These are phyloP conservation scores for Erigeron canadensis DNA, from an alignment of 129 eudicot genomes.

Conservation along the genomic window DNA sequence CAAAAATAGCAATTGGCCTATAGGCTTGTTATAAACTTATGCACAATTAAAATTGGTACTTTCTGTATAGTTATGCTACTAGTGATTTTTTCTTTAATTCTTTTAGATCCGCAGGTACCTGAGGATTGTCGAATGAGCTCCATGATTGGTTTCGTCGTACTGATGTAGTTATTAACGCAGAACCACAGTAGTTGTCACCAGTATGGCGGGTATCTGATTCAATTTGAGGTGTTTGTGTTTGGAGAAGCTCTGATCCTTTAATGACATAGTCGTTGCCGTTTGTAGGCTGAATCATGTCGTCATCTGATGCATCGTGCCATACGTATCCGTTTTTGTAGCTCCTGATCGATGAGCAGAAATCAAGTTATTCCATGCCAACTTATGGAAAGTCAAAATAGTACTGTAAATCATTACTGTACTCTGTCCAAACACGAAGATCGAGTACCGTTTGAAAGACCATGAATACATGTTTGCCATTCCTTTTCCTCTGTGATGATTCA, in stretches of 20 bases:
- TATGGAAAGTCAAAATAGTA: neutral
- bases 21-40: no score
- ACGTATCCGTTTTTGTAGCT: conserved; percentile 61
- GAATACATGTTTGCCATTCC: conserved; percentile 57
- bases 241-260: conserved; percentile 54
- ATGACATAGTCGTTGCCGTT: conserved; percentile 46
- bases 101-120: neutral
- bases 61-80: neutral
- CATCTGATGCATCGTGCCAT: conserved; percentile 52
- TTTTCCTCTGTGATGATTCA: conserved; percentile 49
- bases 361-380: neutral
- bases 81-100: no score
- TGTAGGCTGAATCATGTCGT: conserved; percentile 45
- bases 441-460: conserved; percentile 63
- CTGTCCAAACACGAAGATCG: neutral
- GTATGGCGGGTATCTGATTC: conserved; percentile 2
- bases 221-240: conserved; percentile 7
- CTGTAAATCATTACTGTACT: neutral
- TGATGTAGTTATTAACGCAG: neutral
- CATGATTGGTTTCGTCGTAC: conserved; percentile 26
- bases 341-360: conserved; percentile 32
- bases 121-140: conserved; percentile 25
- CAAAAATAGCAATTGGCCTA: no score
- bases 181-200: neutral
- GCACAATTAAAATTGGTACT: no score